Base-by-base conservation (phyloP, 495 filamentous ascomycete genomes). In the Penicillium simplicissimum region DNA sequence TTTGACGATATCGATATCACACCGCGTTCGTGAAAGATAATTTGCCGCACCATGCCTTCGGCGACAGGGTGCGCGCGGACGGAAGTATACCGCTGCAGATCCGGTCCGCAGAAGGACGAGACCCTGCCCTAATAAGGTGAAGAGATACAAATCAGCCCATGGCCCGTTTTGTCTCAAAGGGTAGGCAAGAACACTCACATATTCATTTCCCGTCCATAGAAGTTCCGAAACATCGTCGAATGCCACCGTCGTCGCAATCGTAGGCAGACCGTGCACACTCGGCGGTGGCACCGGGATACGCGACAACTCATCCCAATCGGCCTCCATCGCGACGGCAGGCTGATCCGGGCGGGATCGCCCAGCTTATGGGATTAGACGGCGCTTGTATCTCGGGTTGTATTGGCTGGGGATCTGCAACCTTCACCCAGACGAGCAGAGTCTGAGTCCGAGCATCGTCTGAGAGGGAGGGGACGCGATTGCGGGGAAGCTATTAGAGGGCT, bases 141-240 rank as follows among this genome's bases (percentile, higher is more conserved):
- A 25, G 59, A 38, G 14, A 48, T 14, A 53, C 15, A 36, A 36
- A 25, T 58, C 25, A 58, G 43, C 28, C 66, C 42, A 67, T 25
- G 52, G 19, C 28, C 14, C 14, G 13, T 10, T 40, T 8, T 13
- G 23, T 7, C 17, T 3, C 14, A 37, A 55, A 33, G 1, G 19
- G 3, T n/a, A 23, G 21, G 7, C 25, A 17, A 35, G 53, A 4
- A 63, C 47, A 64, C 87, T 76, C 77, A 96, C 93, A 81, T 86
- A 90, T 78, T 93, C 90, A 74, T 92, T 94, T 13, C 95, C 95
- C 10, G 86, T 83, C 95, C 96, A 98, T 61, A 98, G 72, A 34
- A 98, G 84, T 73, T 98, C 95, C 71, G 94, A 87, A 45, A 84
- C 80, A 59, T 87, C 88, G 70, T 99, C 95, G 70, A 98, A 98